A percentile compares a stretch with the other conserved stretches of the same genome.
Evolutionary conservation across 2,329 filamentous ascomycete genomes (phyloP).

Genomic region (Pseudopyrenochaeta lycopersici): DNA sequence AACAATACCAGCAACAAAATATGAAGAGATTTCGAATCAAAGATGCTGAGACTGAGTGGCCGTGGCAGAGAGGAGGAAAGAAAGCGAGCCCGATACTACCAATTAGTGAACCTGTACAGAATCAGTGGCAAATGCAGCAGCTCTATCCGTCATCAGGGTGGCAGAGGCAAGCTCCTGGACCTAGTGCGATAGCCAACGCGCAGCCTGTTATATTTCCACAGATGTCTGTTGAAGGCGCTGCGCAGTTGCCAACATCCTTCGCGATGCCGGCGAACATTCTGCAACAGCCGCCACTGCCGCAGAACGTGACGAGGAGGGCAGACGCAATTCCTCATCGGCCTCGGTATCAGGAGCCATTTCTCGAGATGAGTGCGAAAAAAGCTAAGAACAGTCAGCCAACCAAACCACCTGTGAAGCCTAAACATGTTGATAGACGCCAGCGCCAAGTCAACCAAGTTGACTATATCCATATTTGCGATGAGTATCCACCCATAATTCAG

Average conservation of each 20-base stretch:
- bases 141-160: not conserved
- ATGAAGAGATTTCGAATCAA: not conserved
- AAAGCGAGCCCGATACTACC: conserved; percentile 6
- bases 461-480: conserved; percentile 31
- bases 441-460: conserved; percentile 15
- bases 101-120: not conserved
- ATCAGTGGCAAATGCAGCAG: conserved; percentile 2
- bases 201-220: not conserved
- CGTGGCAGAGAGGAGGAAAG: not conserved
- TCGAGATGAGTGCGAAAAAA: conserved; percentile 1
- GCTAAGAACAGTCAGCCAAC: conserved; percentile 2
- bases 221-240: conserved; percentile 1
- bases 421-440: not conserved
- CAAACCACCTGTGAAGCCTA: not conserved
- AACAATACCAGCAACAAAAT: not conserved
- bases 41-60: conserved; percentile 1
- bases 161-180: not conserved
- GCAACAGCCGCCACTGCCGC: not conserved
- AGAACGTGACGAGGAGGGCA: not conserved
- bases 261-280: not conserved
- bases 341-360: conserved; percentile 2
- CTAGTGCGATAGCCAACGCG: not conserved
- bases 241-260: not conserved
- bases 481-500: conserved; percentile 27
- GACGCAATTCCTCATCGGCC: conserved; percentile 3